Conservation (phyloP, 257 asterid species). For the Capsicum pubescens region DNA sequence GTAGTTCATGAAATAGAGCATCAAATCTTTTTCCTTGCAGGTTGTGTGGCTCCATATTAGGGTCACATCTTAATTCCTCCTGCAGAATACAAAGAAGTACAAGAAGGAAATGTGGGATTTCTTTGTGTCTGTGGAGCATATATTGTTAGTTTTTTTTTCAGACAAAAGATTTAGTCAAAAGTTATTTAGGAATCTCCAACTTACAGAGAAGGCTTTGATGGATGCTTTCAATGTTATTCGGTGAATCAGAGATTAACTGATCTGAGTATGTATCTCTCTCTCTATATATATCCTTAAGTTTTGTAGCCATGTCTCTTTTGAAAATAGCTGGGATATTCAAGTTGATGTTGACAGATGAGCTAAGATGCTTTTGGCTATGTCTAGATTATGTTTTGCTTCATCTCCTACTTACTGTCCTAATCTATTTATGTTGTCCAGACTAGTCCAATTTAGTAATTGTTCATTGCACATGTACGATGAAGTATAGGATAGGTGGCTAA, state of each 20-base stretch:
- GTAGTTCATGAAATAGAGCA: not conserved
- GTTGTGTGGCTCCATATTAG: slow-evolving; percentile 77
- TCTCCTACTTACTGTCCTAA: no score
- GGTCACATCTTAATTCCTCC: slow-evolving; percentile 63
- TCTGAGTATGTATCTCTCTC: slow-evolving; percentile 57
- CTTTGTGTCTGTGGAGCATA: slow-evolving; percentile 94
- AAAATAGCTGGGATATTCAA: not conserved
- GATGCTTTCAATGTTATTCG: slow-evolving; percentile 89
- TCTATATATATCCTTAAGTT: not conserved
- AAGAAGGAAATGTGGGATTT: slow-evolving; percentile 85
- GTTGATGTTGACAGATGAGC: not conserved
- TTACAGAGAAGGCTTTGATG: slow-evolving; percentile 68
- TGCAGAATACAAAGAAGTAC: slow-evolving; percentile 73
- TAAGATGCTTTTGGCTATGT: not conserved
- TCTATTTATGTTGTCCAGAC: not conserved
- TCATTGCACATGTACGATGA: not conserved
- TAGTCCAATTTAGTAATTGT: no score
- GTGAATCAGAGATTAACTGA: slow-evolving; percentile 89
- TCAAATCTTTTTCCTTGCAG: slow-evolving; percentile 47
- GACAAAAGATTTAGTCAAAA: slow-evolving; percentile 86
- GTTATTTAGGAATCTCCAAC: slow-evolving; percentile 63
- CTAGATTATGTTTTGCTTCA: no score
- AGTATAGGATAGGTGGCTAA: not conserved
- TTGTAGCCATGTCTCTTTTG: slow-evolving; percentile 7
- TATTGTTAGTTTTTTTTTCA: slow-evolving; percentile 65